Conservation (phyloP, 805 yeast genomes). For the Sungouiozyma ichnusensis region DNA sequence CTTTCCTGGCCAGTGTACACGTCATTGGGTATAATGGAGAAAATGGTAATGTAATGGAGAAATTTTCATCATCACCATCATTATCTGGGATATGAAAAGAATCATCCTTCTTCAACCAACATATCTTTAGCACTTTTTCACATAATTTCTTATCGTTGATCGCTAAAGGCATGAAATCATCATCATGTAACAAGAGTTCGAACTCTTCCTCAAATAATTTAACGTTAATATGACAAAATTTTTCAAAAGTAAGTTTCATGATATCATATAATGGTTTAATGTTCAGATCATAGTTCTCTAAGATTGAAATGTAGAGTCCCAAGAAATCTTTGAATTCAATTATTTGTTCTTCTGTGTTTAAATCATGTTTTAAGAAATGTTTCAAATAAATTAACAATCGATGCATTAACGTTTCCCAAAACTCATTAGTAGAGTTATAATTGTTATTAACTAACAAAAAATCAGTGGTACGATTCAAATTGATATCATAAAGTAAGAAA, state of each 20-base stretch:
- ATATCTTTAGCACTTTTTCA: slow-evolving; percentile 48
- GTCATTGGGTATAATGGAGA: slow-evolving; percentile 81
- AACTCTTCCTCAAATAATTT: slow-evolving; percentile 53
- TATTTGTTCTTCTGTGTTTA: slow-evolving; percentile 36
- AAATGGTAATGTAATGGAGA: slow-evolving; percentile 69
- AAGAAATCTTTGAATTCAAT: slow-evolving; percentile 48
- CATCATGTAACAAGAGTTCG: slow-evolving; percentile 52
- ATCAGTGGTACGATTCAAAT: slow-evolving; percentile 52
- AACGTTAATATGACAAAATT: slow-evolving; percentile 47
- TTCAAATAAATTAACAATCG: slow-evolving; percentile 51
- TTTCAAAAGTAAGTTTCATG: slow-evolving; percentile 46
- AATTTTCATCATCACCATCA: slow-evolving; percentile 23
- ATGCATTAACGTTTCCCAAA: slow-evolving; percentile 62
- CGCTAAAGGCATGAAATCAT: slow-evolving; percentile 81
- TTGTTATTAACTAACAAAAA: slow-evolving; percentile 52
- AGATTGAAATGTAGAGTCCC: slow-evolving; percentile 62
- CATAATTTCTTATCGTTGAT: slow-evolving; percentile 51
- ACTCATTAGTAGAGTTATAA: slow-evolving; percentile 45
- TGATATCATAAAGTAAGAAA: slow-evolving; percentile 66
- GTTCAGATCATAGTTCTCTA: slow-evolving; percentile 62
- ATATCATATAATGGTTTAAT: slow-evolving; percentile 52
- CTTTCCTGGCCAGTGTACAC: slow-evolving; percentile 62
- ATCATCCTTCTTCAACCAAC: slow-evolving; percentile 58
- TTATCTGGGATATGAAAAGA: slow-evolving; percentile 4
- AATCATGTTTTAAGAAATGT: slow-evolving; percentile 35